phyloP scores from a whole-genome alignment of 768 basidiomycete genomes.

The Leccinum subgranulosum region DNA sequence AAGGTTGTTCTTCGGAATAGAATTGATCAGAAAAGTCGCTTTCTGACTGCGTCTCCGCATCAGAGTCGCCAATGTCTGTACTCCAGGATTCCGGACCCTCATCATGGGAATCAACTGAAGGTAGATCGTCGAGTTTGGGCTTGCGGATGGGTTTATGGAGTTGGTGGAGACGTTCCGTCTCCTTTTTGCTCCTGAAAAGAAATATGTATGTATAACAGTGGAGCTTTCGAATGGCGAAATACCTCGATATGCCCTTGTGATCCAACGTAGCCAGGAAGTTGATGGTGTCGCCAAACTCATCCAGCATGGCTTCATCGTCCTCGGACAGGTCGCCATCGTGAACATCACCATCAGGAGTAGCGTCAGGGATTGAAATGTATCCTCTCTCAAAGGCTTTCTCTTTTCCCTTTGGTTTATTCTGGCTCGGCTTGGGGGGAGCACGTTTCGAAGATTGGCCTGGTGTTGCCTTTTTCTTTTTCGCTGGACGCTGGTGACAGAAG shows the following conservation, averaged over 20 bases:
- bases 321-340: slow-evolving; percentile 54
- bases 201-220: not conserved
- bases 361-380: slow-evolving; percentile 58
- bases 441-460: slow-evolving; percentile 22
- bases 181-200: slow-evolving; percentile 73
- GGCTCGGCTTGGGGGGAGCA: slow-evolving; percentile 20
- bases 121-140: slow-evolving; percentile 54
- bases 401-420: slow-evolving; percentile 46
- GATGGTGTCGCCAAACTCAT: slow-evolving; percentile 58
- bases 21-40: slow-evolving; percentile 3
- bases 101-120: slow-evolving; percentile 65
- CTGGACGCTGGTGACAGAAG: slow-evolving; percentile 32
- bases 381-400: slow-evolving; percentile 58
- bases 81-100: slow-evolving; percentile 54
- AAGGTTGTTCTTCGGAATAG: slow-evolving; percentile 8
- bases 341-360: slow-evolving; percentile 4
- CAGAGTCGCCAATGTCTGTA: slow-evolving; percentile 40
- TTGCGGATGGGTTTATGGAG: slow-evolving; percentile 55
- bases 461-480: slow-evolving; percentile 62
- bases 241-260: slow-evolving; percentile 79
- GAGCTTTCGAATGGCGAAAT: slow-evolving; percentile 19
- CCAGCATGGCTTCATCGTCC: slow-evolving; percentile 63
- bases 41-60: slow-evolving; percentile 20
- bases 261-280: slow-evolving; percentile 74
- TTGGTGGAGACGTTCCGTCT: slow-evolving; percentile 67